phyloP scores from a whole-genome alignment of 306 rosid genomes.

The Prinsepia uniflora region DNA sequence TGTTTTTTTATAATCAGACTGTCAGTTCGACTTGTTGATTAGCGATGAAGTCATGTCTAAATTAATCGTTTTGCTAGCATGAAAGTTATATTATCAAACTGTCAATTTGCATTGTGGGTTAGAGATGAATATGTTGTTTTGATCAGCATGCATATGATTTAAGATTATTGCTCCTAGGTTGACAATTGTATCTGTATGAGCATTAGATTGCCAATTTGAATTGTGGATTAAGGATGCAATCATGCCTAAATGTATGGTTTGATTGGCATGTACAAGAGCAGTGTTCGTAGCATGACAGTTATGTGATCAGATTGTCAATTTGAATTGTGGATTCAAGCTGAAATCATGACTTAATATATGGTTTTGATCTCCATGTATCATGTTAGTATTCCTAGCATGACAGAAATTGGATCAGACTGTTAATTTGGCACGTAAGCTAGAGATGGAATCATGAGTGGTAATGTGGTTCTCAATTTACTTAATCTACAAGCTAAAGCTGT shows the following conservation, averaged over 20 bases:
- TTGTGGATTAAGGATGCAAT: not conserved
- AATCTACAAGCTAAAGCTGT: constrained; percentile 4
- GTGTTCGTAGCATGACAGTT: not conserved
- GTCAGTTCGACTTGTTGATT: not conserved
- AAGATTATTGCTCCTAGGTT: no score
- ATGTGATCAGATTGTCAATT: not conserved
- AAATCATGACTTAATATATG: not conserved
- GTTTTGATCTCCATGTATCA: not conserved
- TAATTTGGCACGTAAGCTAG: not conserved
- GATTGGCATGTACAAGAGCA: not conserved
- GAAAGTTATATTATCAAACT: not conserved
- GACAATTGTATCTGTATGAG: no score
- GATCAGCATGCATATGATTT: not conserved
- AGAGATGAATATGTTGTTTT: not conserved
- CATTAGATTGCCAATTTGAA: no score
- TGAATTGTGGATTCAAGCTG: not conserved
- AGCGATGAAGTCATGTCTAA: no score
- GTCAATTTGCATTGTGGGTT: not conserved
- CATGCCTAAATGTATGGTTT: not conserved
- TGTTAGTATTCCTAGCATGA: not conserved
- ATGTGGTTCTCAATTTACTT: not conserved
- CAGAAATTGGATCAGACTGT: not conserved
- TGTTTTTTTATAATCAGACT: not conserved
- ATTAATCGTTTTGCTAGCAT: not conserved
- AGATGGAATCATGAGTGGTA: not conserved